A percentile compares a stretch with the other conserved stretches of the same genome.
Conservation (phyloP, 345 rosid genomes). For the Sonneratia alba region DNA sequence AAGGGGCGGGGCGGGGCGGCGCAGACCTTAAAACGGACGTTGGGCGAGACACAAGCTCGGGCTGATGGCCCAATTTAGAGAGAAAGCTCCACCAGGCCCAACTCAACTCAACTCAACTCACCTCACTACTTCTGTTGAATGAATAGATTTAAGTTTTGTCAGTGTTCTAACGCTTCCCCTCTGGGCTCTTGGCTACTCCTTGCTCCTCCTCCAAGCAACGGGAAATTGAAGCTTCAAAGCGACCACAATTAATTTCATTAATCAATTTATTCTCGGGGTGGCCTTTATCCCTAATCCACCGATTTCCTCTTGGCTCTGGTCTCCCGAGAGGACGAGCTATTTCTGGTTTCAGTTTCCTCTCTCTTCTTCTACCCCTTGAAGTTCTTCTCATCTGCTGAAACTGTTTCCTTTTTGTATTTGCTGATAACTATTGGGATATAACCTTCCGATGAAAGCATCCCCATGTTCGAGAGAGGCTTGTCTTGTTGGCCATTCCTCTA, state of each 20-base stretch:
- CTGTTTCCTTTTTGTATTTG: not conserved
- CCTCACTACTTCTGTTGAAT: no score
- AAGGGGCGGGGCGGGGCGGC: no score
- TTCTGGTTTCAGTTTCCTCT: not conserved
- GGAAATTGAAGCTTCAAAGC: not conserved
- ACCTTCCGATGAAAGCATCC: not conserved
- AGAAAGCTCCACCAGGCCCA: no score
- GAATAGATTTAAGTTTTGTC: no score
- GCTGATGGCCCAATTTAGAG: no score
- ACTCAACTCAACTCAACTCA: no score
- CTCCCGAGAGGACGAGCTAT: not conserved
- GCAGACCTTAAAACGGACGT: no score
- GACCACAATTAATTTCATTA: not conserved
- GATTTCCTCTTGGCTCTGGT: constrained; percentile 1
- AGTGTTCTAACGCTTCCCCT: no score
- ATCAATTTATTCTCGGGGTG: not conserved
- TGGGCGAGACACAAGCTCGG: no score
- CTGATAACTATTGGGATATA: not conserved
- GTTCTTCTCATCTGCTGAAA: not conserved
- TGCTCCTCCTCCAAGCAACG: not conserved
- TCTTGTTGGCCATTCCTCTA: not conserved
- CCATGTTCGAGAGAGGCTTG: not conserved
- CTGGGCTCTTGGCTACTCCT: not conserved
- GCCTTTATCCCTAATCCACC: not conserved
- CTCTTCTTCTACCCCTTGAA: not conserved